phyloP scores from a whole-genome alignment of 768 basidiomycete genomes.

The Galerina sulciceps region DNA sequence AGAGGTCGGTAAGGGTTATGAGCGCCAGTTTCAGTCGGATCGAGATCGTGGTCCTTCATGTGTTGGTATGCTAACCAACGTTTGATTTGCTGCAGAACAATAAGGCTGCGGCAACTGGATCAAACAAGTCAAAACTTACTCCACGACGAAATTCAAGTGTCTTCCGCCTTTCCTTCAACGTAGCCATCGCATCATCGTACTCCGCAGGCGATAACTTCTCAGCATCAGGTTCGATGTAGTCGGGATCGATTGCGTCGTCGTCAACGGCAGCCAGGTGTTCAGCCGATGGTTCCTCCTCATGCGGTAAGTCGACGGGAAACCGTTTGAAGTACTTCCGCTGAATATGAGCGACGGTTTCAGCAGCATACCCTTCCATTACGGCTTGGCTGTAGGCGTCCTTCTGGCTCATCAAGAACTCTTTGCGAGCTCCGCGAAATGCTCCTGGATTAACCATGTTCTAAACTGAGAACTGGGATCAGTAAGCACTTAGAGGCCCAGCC shows the following conservation, averaged over 20 bases:
- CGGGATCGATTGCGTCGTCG: conserved; percentile 8
- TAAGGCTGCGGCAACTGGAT: not conserved
- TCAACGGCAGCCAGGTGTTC: conserved; percentile 11
- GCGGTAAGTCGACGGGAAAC: conserved; percentile 9
- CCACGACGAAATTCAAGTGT: not conserved
- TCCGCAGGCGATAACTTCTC: not conserved
- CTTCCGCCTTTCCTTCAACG: not conserved
- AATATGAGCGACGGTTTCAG: conserved; percentile 8
- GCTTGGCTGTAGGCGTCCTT: conserved; percentile 6
- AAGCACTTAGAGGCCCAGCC: too few species aligned
- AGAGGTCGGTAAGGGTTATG: conserved; percentile 6
- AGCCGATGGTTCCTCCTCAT: conserved; percentile 7
- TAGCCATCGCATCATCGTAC: not conserved
- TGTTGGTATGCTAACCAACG: conserved; percentile 21
- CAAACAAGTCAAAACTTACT: not conserved
- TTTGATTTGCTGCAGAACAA: conserved; percentile 18
- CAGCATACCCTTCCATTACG: not conserved
- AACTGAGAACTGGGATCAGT: too few species aligned
- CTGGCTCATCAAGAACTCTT: conserved; percentile 10
- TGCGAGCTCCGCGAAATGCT: not conserved
- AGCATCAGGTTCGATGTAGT: not conserved
- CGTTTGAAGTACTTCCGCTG: conserved; percentile 14
- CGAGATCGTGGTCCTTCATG: conserved; percentile 8
- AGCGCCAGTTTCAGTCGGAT: conserved; percentile 3
- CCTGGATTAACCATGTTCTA: too few species aligned